Percentiles rank a stretch among this genome's conserved stretches.
Evolutionary conservation across 164 flowering plant genomes (phyloP).

Genomic region (Chimonanthus salicifolius): DNA sequence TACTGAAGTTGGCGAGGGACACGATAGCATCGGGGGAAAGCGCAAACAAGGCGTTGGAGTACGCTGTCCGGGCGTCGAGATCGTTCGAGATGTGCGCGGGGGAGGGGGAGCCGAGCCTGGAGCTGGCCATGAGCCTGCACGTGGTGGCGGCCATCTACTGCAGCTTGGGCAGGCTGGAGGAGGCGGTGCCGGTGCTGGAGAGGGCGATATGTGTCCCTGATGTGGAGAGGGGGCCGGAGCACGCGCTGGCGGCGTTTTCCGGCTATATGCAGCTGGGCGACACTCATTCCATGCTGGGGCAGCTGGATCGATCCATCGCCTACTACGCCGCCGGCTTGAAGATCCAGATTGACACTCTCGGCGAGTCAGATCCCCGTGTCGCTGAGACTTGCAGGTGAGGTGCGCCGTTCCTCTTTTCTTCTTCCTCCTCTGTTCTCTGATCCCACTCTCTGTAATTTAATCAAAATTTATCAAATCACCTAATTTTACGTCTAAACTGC

Average conservation of each 20-base stretch:
- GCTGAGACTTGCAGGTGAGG: conserved; percentile 95
- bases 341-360: conserved; percentile 81
- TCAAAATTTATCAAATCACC: no score
- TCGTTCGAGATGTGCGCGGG: conserved; percentile 78
- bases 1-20: conserved; percentile 84
- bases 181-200: conserved; percentile 87
- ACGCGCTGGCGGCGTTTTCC: conserved; percentile 87
- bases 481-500: no score
- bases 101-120: conserved; percentile 76
- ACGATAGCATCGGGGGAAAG: conserved; percentile 93
- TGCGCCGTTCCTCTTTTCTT: not conserved
- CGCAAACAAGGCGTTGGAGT: conserved; percentile 78
- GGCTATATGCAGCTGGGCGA: conserved; percentile 98
- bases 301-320: conserved; percentile 66
- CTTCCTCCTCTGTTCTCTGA: not conserved
- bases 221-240: conserved; percentile 58
- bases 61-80: conserved; percentile 79
- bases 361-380: conserved; percentile 89
- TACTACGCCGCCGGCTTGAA: conserved; percentile 71
- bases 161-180: conserved; percentile 85
- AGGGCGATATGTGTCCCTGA: conserved; percentile 78
- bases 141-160: conserved; percentile 94
- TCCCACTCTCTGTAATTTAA: no score
- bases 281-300: conserved; percentile 89
- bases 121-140: conserved; percentile 88